Evolutionary conservation across 768 basidiomycete genomes (phyloP).

Genomic region (Cyclocybe aegerita): DNA sequence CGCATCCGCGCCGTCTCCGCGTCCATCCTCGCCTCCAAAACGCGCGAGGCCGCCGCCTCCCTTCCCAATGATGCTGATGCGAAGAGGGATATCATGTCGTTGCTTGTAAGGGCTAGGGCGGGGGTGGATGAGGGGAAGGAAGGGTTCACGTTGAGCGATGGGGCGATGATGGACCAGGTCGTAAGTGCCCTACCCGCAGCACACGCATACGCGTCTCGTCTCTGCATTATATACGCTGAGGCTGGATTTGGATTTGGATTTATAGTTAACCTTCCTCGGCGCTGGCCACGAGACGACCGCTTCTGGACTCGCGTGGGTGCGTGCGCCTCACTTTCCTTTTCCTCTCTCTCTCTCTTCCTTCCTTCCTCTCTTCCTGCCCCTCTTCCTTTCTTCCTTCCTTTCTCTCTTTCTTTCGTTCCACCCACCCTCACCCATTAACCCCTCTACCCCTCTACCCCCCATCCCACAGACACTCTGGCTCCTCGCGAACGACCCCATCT

Average conservation of each 20-base stretch:
- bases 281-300: slow-evolving; percentile 49
- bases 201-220: not conserved
- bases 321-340: not conserved
- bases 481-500: slow-evolving; percentile 47
- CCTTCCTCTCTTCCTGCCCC: no score
- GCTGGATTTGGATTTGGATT: not conserved
- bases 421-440: no score
- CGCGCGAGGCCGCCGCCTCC: slow-evolving; percentile 25
- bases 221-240: not conserved
- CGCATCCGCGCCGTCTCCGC: slow-evolving; percentile 40
- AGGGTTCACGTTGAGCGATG: slow-evolving; percentile 43
- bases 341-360: slow-evolving; percentile 4
- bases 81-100: slow-evolving; percentile 52
- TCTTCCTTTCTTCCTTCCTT: no score
- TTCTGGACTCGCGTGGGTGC: slow-evolving; percentile 48
- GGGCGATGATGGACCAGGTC: slow-evolving; percentile 53
- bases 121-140: slow-evolving; percentile 28
- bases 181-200: slow-evolving; percentile 22
- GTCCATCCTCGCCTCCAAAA: slow-evolving; percentile 40
- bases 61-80: slow-evolving; percentile 35
- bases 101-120: slow-evolving; percentile 46
- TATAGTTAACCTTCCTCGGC: slow-evolving; percentile 46
- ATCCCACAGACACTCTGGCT: slow-evolving; percentile 50
- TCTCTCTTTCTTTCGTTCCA: no score
- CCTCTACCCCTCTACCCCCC: no score